Percentiles rank a stretch among this genome's conserved stretches.
phyloP scores from a whole-genome alignment of 495 filamentous ascomycete genomes.

The Neurospora intermedia region DNA sequence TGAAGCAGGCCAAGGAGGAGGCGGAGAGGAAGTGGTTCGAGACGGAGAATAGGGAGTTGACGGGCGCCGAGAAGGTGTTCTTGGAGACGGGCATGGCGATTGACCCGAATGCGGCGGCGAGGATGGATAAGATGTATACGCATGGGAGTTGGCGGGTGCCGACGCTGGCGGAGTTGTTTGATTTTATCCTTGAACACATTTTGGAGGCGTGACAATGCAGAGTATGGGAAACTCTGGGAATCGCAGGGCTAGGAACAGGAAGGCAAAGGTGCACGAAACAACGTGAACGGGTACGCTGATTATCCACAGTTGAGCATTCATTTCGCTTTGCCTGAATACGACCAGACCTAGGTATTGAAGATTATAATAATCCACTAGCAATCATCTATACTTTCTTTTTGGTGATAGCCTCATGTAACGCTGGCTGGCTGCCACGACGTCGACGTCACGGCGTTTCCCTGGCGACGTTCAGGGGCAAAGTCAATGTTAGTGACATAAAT shows the following conservation, averaged over 20 bases:
- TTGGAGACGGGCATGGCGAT: constrained; percentile 31
- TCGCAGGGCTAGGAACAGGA: neutral
- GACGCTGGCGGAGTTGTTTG: constrained; percentile 32
- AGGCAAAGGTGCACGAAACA: neutral
- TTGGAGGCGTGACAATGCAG: constrained; percentile 19
- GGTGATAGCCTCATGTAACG: neutral
- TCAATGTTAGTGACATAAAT: neutral
- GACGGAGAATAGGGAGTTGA: constrained; percentile 46
- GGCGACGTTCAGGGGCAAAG: neutral
- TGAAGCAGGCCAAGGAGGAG: constrained; percentile 61
- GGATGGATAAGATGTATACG: constrained; percentile 17
- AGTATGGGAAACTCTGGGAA: neutral
- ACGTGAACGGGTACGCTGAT: neutral
- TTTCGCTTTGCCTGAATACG: neutral
- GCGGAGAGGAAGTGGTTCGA: constrained; percentile 77
- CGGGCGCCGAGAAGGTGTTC: constrained; percentile 36
- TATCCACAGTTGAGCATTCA: neutral
- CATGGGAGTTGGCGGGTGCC: constrained; percentile 22
- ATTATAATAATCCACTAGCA: neutral
- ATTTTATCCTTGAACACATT: constrained; percentile 33
- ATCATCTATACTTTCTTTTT: neutral
- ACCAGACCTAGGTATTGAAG: neutral
- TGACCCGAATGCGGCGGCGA: constrained; percentile 9
- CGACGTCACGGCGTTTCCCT: neutral
- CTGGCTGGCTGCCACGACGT: neutral